Base-by-base conservation (phyloP, 1,284 basidiomycete species). In the Malassezia japonica region DNA sequence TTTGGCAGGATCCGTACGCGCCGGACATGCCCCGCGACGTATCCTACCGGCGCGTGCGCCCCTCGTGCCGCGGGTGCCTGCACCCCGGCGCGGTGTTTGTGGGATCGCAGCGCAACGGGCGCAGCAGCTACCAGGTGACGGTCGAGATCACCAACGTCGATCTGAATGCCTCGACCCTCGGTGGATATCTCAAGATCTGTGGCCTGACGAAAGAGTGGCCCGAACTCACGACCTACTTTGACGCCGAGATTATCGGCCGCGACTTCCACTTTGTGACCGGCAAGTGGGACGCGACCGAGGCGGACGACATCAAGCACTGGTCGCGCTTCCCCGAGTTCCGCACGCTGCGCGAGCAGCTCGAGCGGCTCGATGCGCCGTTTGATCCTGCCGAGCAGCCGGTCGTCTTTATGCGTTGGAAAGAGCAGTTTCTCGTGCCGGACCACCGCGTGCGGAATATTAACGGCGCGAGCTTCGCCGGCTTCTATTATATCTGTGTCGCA, bases 381-480 rank as follows among this genome's bases (percentile, higher is more conserved):
- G 57, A 67, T 25, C 62, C 65, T 28, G 25, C 57, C 29, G 62
- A 61, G 41, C 62, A 68, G 39, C 61, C 58, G 2, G 79, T 76
- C 52, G 70, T 79, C 25, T 96, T 95, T 72, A 89, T 96, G 85
- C 79, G 91, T 53, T 94, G 90, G 86, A 96, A 96, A 76, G 91
- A 96, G 75, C 80, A 84, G 64, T 95, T 95, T 74, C 77, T 96
- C 52, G 87, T 95, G 12, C 91, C 91, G 8, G 87, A 92, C 73
- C 87, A 92, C 74, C 81, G 83, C 52, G 87, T 92, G 39, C 82
- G 87, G 69, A 88, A 92, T 74, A 94, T 96, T 73, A 88, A 82
- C 64, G 91, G 91, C 25, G 91, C 91, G 4, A 89, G 86, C 70
- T 96, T 92, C 76, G 90, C 69, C n/a, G 60, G 59, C 12, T 69